Evolutionary conservation across 768 basidiomycete genomes (phyloP).

Genomic region (Rubroboletus satanas): DNA sequence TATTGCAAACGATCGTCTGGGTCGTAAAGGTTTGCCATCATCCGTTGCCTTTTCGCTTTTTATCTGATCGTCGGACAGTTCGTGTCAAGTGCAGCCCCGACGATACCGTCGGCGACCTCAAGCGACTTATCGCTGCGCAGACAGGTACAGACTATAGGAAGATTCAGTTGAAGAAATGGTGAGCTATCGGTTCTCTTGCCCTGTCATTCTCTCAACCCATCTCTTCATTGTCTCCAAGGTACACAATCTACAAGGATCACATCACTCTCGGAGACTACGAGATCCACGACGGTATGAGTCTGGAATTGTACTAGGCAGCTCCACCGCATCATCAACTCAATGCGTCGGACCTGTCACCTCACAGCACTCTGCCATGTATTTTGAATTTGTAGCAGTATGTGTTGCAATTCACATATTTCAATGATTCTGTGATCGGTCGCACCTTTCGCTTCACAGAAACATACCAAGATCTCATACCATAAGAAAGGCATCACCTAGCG

Average conservation of each 20-base stretch:
- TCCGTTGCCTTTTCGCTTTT: not conserved
- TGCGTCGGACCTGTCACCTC: not conserved
- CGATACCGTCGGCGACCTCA: conserved; percentile 96
- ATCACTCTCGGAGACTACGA: conserved; percentile 91
- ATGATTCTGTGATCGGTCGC: not conserved
- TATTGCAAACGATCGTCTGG: conserved; percentile 94
- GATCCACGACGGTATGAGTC: conserved; percentile 88
- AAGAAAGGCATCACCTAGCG: not conserved
- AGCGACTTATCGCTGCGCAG: conserved; percentile 95
- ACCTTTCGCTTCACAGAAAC: not conserved
- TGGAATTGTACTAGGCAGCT: conserved; percentile 75
- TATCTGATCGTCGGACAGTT: conserved; percentile 46
- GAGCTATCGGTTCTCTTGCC: conserved; percentile 23
- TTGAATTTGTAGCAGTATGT: conserved; percentile 10
- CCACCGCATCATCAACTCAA: not conserved
- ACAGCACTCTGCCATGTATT: conserved; percentile 5
- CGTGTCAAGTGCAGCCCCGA: conserved; percentile 93
- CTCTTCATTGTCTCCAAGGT: conserved; percentile 48
- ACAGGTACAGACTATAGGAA: conserved; percentile 82
- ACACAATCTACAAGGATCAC: conserved; percentile 94
- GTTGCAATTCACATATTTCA: conserved; percentile 1
- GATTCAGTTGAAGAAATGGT: conserved; percentile 98
- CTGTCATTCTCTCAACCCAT: not conserved
- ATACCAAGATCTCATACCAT: not conserved
- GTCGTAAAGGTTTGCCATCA: conserved; percentile 71